phyloP scores from a whole-genome alignment of 2,329 filamentous ascomycete species.

The Xylariaceae sp. region DNA sequence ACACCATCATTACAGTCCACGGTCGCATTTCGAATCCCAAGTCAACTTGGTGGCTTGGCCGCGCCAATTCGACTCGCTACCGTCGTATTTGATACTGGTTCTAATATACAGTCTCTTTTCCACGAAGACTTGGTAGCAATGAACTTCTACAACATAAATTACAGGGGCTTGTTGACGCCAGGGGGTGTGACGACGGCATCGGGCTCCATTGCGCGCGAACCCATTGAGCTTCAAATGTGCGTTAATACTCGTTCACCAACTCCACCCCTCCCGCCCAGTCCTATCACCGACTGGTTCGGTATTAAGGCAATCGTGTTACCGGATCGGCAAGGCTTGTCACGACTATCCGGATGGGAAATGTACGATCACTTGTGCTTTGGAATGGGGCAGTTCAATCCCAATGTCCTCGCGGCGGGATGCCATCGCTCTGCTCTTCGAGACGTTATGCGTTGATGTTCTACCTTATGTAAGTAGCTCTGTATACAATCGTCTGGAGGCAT shows the following conservation, averaged over 20 bases:
- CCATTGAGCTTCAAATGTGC: too few species aligned
- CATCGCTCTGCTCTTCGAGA: neutral
- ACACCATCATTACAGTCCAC: neutral
- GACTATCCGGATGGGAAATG: neutral
- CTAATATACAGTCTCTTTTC: too few species aligned
- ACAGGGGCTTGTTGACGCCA: too few species aligned
- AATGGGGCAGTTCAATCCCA: neutral
- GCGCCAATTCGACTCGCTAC: too few species aligned
- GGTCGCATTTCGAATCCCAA: neutral
- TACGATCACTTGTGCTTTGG: neutral
- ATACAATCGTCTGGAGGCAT: too few species aligned
- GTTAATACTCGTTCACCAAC: too few species aligned
- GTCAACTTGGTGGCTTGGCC: neutral
- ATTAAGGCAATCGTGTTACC: neutral
- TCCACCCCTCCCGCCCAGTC: too few species aligned
- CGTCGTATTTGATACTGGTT: too few species aligned
- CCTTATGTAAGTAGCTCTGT: neutral
- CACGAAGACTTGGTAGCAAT: too few species aligned
- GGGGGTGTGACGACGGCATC: too few species aligned
- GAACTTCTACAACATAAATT: too few species aligned
- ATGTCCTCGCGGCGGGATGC: neutral
- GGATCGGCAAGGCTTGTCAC: neutral
- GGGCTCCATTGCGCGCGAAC: too few species aligned
- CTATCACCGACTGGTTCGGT: neutral
- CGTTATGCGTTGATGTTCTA: neutral